phyloP scores from a whole-genome alignment of 2,329 filamentous ascomycete genomes.

The Penicillium sp. region DNA sequence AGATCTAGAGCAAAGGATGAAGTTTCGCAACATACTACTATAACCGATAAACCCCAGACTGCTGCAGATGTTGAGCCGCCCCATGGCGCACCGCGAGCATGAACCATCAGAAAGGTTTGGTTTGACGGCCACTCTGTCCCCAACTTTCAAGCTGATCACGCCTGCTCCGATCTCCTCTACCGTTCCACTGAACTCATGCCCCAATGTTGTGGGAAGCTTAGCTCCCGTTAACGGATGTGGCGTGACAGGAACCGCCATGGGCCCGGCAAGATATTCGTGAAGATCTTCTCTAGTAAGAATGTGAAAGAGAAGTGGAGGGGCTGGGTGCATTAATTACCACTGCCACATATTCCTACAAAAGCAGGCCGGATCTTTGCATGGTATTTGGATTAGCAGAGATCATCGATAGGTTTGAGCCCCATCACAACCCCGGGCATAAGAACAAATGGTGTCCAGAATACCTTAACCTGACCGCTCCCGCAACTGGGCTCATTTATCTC shows the following conservation, averaged over 20 bases:
- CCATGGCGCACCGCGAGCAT: conserved; percentile 60
- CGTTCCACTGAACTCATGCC: conserved; percentile 68
- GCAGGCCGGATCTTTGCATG: conserved; percentile 31
- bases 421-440: background rate
- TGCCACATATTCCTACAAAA: conserved; percentile 43
- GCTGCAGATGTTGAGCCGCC: conserved; percentile 63
- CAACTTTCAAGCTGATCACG: conserved; percentile 53
- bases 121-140: conserved; percentile 63
- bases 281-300: conserved; percentile 40
- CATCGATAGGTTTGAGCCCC: background rate
- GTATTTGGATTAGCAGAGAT: background rate
- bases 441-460: conserved; percentile 18
- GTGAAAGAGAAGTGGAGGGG: background rate
- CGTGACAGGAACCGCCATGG: conserved; percentile 52
- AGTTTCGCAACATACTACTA: conserved; percentile 39
- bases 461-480: conserved; percentile 55
- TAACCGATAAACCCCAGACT: conserved; percentile 59
- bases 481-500: conserved; percentile 44
- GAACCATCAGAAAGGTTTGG: conserved; percentile 63
- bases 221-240: conserved; percentile 64
- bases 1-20: conserved; percentile 39
- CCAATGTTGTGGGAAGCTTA: conserved; percentile 62
- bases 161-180: conserved; percentile 62
- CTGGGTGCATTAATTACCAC: conserved; percentile 27
- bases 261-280: conserved; percentile 57